phyloP scores from a whole-genome alignment of 768 basidiomycete genomes.

The Suillus clintonianus region DNA sequence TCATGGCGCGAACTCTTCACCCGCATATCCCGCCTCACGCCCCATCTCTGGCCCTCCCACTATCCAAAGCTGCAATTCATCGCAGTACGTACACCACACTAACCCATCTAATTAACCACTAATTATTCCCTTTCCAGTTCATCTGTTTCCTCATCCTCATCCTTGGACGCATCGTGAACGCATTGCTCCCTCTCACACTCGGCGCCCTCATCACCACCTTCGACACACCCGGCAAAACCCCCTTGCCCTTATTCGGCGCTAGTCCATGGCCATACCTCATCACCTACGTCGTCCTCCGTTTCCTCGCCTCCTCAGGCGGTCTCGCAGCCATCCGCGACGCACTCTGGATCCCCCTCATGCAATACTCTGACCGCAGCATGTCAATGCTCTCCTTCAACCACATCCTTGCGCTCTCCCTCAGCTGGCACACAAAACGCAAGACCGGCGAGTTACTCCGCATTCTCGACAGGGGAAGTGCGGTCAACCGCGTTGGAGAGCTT shows the following conservation, averaged over 20 bases:
- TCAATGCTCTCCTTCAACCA: conserved; percentile 74
- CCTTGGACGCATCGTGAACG: conserved; percentile 75
- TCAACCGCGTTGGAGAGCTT: conserved; percentile 81
- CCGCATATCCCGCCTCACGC: conserved; percentile 66
- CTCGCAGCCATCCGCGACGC: conserved; percentile 67
- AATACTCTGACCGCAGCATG: conserved; percentile 76
- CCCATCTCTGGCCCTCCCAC: conserved; percentile 85
- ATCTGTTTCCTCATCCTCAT: conserved; percentile 72
- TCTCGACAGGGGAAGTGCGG: conserved; percentile 80
- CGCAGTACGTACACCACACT: conserved; percentile 31
- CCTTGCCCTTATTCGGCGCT: conserved; percentile 22
- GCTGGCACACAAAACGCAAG: conserved; percentile 80
- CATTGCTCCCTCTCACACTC: conserved; percentile 69
- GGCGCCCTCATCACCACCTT: conserved; percentile 41
- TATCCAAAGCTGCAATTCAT: conserved; percentile 65
- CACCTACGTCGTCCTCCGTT: conserved; percentile 67
- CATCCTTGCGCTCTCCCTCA: conserved; percentile 81
- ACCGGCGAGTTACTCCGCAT: conserved; percentile 66
- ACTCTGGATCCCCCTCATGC: conserved; percentile 88
- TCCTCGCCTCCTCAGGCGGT: conserved; percentile 78
- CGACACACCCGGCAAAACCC: conserved; percentile 13
- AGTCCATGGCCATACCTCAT: conserved; percentile 74
- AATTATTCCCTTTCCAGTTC: conserved; percentile 41
- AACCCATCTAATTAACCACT: not conserved
- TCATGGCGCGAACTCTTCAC: conserved; percentile 70